Evolutionary conservation across 2,329 filamentous ascomycete genomes (phyloP), one percentile per base, ranked within the genome.

Genomic region (Bipolaris victoriae): DNA sequence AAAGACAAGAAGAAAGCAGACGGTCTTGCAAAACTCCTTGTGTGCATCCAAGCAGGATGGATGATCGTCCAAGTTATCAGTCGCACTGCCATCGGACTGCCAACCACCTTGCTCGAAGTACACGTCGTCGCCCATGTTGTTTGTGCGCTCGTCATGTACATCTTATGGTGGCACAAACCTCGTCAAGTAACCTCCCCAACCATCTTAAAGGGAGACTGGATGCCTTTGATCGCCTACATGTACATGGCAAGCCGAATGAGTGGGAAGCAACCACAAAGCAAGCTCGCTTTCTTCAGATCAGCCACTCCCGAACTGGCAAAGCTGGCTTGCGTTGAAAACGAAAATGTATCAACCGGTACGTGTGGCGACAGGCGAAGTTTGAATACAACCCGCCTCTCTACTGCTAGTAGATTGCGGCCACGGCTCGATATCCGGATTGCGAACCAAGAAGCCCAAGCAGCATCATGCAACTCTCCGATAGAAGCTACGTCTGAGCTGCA

Each of bases 31-130:
- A 66, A 71, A 49, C 48, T 57, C 5, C 40, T 70, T 11, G 63
- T 64, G 5, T 68, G 62, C 40, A 6, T 70, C 0, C 67, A 73
- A 55, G 69, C 63, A 4, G 40, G 40, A 64, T 76, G 69, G 67
- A 64, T 76, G 49, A 60, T 67, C 16, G 45, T 67, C 4, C 69
- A 74, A 51, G 50, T 65, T 31, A 52, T 69, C 11, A 54, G 31
- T 26, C 55, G 70, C 9, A 46, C 65, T 10, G 47, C 46, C 11
- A 20, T 22, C n/a, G 33, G 57, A 5, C 37, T 71, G 7, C 61
- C 69, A 2, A 60, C 73, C 5, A 82, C 84, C 16, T 72, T 93
- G 4, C 79, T 90, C 48, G 83, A 88, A 50, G 71, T 86, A 5
- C 84, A 88, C 58, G 78, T 87, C 15, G 76, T 90, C 37, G 85